Base-by-base conservation (phyloP, 2,329 filamentous ascomycete genomes). In the Scedosporium apiospermum region DNA sequence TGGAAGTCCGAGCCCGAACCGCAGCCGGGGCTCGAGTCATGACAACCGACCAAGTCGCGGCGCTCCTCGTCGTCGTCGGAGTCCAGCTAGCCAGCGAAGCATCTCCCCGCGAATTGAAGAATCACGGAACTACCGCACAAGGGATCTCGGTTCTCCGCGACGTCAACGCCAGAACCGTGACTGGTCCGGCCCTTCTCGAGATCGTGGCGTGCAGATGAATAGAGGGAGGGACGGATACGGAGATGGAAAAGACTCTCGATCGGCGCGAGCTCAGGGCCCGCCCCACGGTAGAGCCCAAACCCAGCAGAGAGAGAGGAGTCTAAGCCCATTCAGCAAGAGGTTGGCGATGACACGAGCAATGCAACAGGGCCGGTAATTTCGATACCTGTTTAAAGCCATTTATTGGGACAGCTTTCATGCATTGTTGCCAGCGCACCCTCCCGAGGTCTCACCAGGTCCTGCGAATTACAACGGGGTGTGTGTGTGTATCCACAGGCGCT, bases 281-380 rank as follows among this genome's bases (percentile, higher is more conserved):
- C 7, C 18, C 44, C 6, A 18, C 18, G 6, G 30, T 12, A n/a
- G 18, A 12, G 14, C 57, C n/a, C 23, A 30, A 14, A 12, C 21
- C n/a, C 26, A 18, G 6, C 26, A 10, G n/a, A 49, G 61, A 26
- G 61, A 63, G 57, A 51, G 61, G 44, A 63, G 61, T 10, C 23
- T 63, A 14, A 58, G 53, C 12, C 61, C 61, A 10, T 63, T 63
- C 44, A 63, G 61, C 42, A 59, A 53, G 41, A 44, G 61, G 12
- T 6, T 63, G 14, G 61, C 61, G 10, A 58, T 63, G 57, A 63
- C 61, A 16, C 57, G 55, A 46, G 57, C 42, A 30, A 59, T 51
- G 57, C 12, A 53, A 3, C 26, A 42, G 30, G 44, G 57, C n/a
- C 23, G 57, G 23, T 49, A 58, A 51, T 30, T 23, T 30, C 18